Percentiles rank a stretch among this genome's conserved stretches.
These are phyloP conservation scores for Hanseniaspora occidentalis DNA, from an alignment of 805 yeast genomes.

Conservation along the genomic window DNA sequence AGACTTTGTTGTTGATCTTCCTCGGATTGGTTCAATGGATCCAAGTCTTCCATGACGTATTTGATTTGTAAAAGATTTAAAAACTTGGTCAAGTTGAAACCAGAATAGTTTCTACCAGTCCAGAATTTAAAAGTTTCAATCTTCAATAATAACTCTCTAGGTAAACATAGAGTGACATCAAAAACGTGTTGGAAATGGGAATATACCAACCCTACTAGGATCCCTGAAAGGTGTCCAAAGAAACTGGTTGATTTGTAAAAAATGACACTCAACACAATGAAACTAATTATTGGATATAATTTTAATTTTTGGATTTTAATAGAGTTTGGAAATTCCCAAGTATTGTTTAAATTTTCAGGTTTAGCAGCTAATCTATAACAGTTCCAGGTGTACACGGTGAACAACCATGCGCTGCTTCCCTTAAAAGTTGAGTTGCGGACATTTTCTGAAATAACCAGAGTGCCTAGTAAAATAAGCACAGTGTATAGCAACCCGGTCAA, in stretches of 20 bases:
- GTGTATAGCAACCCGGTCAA: slow-evolving; percentile 55
- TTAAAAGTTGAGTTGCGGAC: slow-evolving; percentile 38
- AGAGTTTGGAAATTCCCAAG: neutral
- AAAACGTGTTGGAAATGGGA: slow-evolving; percentile 2
- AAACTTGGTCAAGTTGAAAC: slow-evolving; percentile 2
- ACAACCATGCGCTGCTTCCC: slow-evolving; percentile 68
- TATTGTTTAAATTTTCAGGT: neutral
- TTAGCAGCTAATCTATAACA: neutral
- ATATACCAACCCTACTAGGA: slow-evolving; percentile 2
- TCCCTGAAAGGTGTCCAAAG: neutral
- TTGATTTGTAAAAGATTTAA: slow-evolving; percentile 3
- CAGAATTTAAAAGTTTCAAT: slow-evolving; percentile 6
- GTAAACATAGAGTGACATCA: slow-evolving; percentile 4
- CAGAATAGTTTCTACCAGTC: slow-evolving; percentile 3
- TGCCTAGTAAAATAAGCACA: slow-evolving; percentile 29
- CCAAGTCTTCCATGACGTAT: slow-evolving; percentile 5
- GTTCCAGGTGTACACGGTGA: slow-evolving; percentile 35
- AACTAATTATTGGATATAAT: neutral
- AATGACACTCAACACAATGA: neutral
- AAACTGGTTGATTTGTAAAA: neutral
- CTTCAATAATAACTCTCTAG: slow-evolving; percentile 4
- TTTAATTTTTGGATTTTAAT: neutral
- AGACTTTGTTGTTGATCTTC: too few species aligned
- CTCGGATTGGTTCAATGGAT: neutral
- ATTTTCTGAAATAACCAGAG: slow-evolving; percentile 13